These are phyloP conservation scores for Talaromyces thailandensis DNA, from an alignment of 495 filamentous ascomycete species.

Conservation along the genomic window DNA sequence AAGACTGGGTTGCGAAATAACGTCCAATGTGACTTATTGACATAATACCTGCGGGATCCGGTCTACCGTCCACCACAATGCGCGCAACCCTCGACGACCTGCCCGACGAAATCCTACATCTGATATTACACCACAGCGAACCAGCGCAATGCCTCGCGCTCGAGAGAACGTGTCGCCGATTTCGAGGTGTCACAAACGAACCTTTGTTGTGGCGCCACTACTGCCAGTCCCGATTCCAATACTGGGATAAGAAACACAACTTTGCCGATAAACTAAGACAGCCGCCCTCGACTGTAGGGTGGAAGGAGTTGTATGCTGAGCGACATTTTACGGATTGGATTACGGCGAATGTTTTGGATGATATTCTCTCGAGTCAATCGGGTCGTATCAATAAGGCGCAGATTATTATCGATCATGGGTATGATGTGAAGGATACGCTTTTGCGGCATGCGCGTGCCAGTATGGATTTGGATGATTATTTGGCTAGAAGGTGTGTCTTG, in stretches of 20 bases:
- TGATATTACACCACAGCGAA: slow-evolving; percentile 52
- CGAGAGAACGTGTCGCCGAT: slow-evolving; percentile 52
- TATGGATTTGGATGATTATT: slow-evolving; percentile 58
- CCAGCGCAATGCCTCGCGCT: slow-evolving; percentile 38
- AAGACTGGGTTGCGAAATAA: not conserved
- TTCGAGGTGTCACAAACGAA: slow-evolving; percentile 56
- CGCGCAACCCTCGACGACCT: slow-evolving; percentile 30
- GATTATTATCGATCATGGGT: slow-evolving; percentile 61
- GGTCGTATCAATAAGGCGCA: slow-evolving; percentile 61
- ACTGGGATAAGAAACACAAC: slow-evolving; percentile 63
- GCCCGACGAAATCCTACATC: slow-evolving; percentile 68
- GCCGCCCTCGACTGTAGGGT: slow-evolving; percentile 53
- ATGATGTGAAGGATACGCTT: slow-evolving; percentile 83
- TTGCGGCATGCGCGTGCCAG: slow-evolving; percentile 50
- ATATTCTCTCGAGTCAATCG: slow-evolving; percentile 58
- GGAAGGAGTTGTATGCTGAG: slow-evolving; percentile 63
- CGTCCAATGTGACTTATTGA: not conserved
- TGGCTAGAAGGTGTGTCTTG: slow-evolving; percentile 62
- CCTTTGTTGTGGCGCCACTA: slow-evolving; percentile 71
- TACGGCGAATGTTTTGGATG: slow-evolving; percentile 53
- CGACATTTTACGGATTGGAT: slow-evolving; percentile 45
- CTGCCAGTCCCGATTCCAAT: slow-evolving; percentile 56
- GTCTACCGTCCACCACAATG: not conserved
- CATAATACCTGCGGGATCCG: not conserved
- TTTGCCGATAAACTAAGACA: slow-evolving; percentile 46